Base-by-base conservation (phyloP, 805 yeast genomes). In the Metschnikowia matae region DNA sequence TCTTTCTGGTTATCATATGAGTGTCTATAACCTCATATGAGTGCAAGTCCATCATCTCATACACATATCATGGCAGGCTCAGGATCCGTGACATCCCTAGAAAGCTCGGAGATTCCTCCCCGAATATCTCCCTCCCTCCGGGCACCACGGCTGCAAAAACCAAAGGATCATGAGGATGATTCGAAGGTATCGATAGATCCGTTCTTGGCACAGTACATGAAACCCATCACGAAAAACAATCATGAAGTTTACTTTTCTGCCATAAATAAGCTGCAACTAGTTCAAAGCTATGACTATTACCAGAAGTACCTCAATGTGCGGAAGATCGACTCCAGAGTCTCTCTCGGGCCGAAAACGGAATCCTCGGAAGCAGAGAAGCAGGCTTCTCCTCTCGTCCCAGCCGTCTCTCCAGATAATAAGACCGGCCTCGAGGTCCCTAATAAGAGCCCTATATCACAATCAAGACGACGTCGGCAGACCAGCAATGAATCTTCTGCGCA, bases 131-230 rank as follows among this genome's bases (percentile, higher is more conserved):
- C 45, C 17, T 41, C 45, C 2, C 34, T 6, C 21, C 43, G 21
- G 43, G 21, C 4, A 4, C 33, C 34, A 15, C 43, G 15, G 43
- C 20, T 14, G 26, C 37, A 14, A 14, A 37, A 15, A 8, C n/a
- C 41, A 14, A 32, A 18, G 29, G 26, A 32, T 13, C 37, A 4
- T 31, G 29, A 26, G 29, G 33, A 40, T 29, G 34, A 26, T 29
- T 17, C 48, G 3, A 43, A 51, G 20, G 46, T 42, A 18, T 42
- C 48, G 3, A 46, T 48, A 7, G 61, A 58, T 36, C 59, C 61
- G 7, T 58, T 56, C 35, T 50, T 58, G 13, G 57, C 57, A 3
- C 58, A 52, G 39, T 58, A 58, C 46, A 46, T 58, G 44, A 53
- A 48, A 44, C 59, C 55, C 39, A 37, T 48, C 15, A 47, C 43